Percentiles rank a stretch among this genome's conserved stretches.
Conservation (phyloP, 352 stramenopile species). For the Pythium rishiriense region DNA sequence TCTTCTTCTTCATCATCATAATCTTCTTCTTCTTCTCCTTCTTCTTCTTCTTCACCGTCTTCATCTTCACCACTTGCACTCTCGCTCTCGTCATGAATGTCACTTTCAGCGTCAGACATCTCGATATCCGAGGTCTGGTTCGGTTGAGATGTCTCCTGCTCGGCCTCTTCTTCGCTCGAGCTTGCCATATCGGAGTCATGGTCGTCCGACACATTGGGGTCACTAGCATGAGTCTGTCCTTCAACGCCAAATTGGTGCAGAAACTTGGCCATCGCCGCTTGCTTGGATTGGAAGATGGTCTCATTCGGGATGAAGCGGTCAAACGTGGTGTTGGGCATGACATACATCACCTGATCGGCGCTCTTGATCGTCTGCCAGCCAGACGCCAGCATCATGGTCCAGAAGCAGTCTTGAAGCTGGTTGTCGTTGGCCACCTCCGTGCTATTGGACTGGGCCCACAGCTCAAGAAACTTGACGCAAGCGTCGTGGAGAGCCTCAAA, state of each 20-base stretch:
- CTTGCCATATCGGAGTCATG: conserved; percentile 9
- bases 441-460: conserved; percentile 30
- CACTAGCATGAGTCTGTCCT: neutral
- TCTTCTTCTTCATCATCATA: neutral
- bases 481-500: conserved; percentile 72
- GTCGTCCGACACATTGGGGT: neutral
- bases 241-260: conserved; percentile 21
- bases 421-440: conserved; percentile 14
- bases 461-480: conserved; percentile 45
- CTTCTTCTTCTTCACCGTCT: neutral
- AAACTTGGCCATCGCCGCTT: conserved; percentile 60
- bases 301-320: conserved; percentile 69
- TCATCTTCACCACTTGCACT: conserved; percentile 7
- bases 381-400: conserved; percentile 46
- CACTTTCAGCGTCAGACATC: conserved; percentile 23
- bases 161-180: neutral
- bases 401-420: conserved; percentile 53
- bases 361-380: conserved; percentile 65
- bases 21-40: neutral
- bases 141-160: neutral
- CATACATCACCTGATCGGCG: conserved; percentile 56
- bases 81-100: conserved; percentile 15
- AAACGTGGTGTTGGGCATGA: conserved; percentile 66
- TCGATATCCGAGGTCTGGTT: conserved; percentile 31
- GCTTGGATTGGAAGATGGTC: conserved; percentile 73